Base-by-base conservation (phyloP, 2,329 filamentous ascomycete species). In the Didymella pomorum region DNA sequence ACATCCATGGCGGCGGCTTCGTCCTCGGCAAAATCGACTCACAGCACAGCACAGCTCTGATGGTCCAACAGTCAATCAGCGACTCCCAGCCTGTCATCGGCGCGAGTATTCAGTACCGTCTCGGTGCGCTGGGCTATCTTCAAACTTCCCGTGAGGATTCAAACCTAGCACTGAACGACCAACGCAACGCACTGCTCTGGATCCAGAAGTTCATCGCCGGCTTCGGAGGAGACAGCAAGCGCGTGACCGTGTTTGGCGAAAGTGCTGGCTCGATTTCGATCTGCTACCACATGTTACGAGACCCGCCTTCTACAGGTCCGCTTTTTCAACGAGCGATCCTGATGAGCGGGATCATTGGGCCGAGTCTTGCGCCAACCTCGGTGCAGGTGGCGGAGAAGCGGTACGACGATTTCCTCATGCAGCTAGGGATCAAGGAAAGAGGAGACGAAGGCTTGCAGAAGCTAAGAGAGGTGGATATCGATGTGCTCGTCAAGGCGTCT, bases 1-100 rank as follows among this genome's bases (percentile, higher is more conserved):
- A 83, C 60, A 78, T 86, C 11, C 82, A 85, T 58, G 83, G 83
- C 2, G 83, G 83, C 10, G 83, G 79, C 0, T 80, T 83, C 47
- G 66, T 72, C 1, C 72, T 80, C 3, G 83, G 71, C 25, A 66
- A 66, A 21, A 66, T 69, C 14, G 70, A 73, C 50, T 55, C 42
- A 2, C 58, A 65, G 28, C 71, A 73, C 55, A 69, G 56, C 54
- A 72, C 68, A 3, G 65, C 66, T 0, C 43, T 52, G 20, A 63
- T 71, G 46, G 70, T 68, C 4, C 44, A 60, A 18, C 69, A 73
- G 44, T 71, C 71, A 7, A 26, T 71, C 8, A 4, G n/a, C 0
- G n/a, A 20, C 2, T 46, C 65, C 12, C 29, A 31, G 16, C 69
- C 68, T 1, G 33, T 70, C 1, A 64, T 72, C 2, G 18, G 41